A percentile compares a stretch with the other conserved stretches of the same genome.
Conservation (phyloP, 331 rosid genomes). For the Acacia concinna region DNA sequence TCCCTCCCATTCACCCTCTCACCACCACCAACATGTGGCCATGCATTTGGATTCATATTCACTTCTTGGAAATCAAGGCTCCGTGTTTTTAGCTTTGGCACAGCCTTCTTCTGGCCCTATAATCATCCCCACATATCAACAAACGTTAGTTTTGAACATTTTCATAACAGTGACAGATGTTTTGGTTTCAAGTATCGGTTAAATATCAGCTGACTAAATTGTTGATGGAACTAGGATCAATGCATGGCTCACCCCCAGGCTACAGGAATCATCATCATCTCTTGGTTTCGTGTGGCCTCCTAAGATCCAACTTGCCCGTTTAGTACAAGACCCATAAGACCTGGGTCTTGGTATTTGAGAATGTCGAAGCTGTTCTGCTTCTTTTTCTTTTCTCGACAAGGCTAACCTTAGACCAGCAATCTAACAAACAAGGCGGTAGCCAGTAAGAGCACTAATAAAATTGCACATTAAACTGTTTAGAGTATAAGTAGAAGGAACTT, state of each 20-base stretch:
- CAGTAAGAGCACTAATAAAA: background rate
- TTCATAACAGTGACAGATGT: background rate
- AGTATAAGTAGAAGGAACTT: background rate
- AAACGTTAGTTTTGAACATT: slow-evolving; percentile 9
- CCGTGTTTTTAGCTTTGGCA: slow-evolving; percentile 51
- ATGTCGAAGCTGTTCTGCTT: slow-evolving; percentile 42
- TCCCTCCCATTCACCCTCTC: slow-evolving; percentile 40
- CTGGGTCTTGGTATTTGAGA: slow-evolving; percentile 51
- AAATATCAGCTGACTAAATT: background rate
- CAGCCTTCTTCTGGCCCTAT: slow-evolving; percentile 46
- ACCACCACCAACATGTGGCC: slow-evolving; percentile 44
- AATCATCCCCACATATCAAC: background rate
- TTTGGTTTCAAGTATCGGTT: background rate
- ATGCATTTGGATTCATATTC: slow-evolving; percentile 38
- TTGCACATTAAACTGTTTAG: background rate
- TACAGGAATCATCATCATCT: slow-evolving; percentile 68
- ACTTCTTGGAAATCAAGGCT: slow-evolving; percentile 79
- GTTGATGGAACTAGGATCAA: background rate
- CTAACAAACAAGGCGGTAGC: slow-evolving; percentile 35
- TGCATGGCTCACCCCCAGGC: slow-evolving; percentile 45
- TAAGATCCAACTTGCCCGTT: slow-evolving; percentile 44
- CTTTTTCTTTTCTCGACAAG: slow-evolving; percentile 71
- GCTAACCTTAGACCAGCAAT: slow-evolving; percentile 78
- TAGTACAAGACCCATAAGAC: slow-evolving; percentile 54
- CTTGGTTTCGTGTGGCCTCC: slow-evolving; percentile 42